These are phyloP conservation scores for Misopates orontium DNA, from an alignment of 257 asterid species.

Conservation along the genomic window DNA sequence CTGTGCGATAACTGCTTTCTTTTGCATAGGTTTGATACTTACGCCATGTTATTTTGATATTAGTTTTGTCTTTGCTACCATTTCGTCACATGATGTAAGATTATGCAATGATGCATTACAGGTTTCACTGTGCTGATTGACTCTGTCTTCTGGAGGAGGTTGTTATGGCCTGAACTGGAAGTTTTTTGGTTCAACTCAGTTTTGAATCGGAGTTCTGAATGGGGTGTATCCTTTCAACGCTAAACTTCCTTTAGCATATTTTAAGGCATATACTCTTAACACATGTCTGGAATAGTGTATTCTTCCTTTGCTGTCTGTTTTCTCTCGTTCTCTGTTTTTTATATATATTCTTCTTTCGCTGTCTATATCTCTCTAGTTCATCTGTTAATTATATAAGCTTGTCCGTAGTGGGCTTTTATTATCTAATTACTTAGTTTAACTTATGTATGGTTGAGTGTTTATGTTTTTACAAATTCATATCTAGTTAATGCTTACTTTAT, in stretches of 20 bases:
- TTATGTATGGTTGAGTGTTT: background rate
- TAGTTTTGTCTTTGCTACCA: conserved; percentile 16
- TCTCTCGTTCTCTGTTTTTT: too few species aligned
- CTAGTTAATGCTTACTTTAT: background rate
- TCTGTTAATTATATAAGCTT: too few species aligned
- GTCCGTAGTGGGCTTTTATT: too few species aligned
- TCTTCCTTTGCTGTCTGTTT: too few species aligned
- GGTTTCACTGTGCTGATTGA: conserved; percentile 78
- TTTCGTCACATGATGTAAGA: conserved; percentile 14
- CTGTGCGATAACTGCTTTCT: conserved; percentile 52
- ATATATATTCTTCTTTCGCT: too few species aligned
- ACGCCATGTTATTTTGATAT: conserved; percentile 16
- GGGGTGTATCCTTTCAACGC: conserved; percentile 91
- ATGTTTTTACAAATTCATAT: background rate
- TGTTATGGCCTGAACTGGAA: conserved; percentile 89
- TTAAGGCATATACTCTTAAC: too few species aligned
- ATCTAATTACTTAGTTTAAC: too few species aligned
- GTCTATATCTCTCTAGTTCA: too few species aligned
- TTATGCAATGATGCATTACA: conserved; percentile 35
- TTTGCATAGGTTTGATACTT: conserved; percentile 70
- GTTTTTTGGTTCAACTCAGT: conserved; percentile 99
- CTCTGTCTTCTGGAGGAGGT: conserved; percentile 79
- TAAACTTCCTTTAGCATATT: background rate
- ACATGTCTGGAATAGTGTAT: too few species aligned
- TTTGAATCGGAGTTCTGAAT: conserved; percentile 91